Base-by-base conservation (phyloP, 805 yeast genomes). In the Candida methanosorbosa region DNA sequence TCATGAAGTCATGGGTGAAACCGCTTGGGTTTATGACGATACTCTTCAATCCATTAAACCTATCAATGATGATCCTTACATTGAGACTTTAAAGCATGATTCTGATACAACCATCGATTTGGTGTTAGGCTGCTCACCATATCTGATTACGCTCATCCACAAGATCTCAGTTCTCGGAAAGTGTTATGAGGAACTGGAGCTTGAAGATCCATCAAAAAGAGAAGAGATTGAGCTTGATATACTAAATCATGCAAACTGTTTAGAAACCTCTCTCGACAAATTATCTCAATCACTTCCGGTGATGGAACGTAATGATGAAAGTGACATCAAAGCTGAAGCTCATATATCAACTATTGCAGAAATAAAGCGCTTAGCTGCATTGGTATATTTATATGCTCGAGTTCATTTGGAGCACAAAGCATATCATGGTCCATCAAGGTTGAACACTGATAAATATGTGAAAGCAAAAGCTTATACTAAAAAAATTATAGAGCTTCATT, bases 1-100 rank as follows among this genome's bases (percentile, higher is more conserved):
- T 12, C 69, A 65, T 41, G 70, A 65, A 37, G 61, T 65, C 2
- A 59, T 65, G 66, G 65, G 67, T 3, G 65, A 61, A 32, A 64
- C 70, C 0, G 65, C 63, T 2, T 61, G 64, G 66, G 46, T 49
- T 15, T 44, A 46, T 28, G 53, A 52, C 22, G 36, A 35, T 14
- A 29, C 36, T 8, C 23, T 27, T 19, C 18, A 35, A 9, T 29
- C 39, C 13, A 39, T 29, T 14, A 21, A 43, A 9, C 47, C 45
- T 8, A 48, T 48, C n/a, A 49, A 46, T 24, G 60, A 56, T 23
- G 57, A 54, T 33, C 53, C 54, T 18, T 52, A 46, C 32, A 45
- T 55, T 18, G 57, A 57, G 36, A 47, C 38, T 19, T 40, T 59
- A 33, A 60, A 59, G 36, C 49, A 56, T 38, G 60, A 23, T 23